Evolutionary conservation across 208 protist genomes (phyloP).

Genomic region (Acanthamoeba castellanii): DNA sequence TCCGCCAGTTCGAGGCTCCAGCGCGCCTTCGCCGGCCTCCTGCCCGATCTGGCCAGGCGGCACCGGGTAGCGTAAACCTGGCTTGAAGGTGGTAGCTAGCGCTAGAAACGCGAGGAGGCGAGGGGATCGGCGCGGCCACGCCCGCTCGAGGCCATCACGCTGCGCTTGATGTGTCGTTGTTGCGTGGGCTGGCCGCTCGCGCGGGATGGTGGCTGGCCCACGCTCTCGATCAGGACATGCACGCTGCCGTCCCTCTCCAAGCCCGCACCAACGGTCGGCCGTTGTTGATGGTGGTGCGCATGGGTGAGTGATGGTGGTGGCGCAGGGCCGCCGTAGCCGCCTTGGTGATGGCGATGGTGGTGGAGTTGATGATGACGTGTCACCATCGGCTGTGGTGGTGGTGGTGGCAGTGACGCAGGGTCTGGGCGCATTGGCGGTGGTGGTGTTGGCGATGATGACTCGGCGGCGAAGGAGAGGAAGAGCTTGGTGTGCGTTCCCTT

Average conservation of each 20-base stretch:
- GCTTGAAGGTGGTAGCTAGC: neutral
- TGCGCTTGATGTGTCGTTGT: neutral
- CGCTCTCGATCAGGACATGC: constrained; percentile 53
- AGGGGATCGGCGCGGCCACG: neutral
- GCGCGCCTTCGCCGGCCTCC: too few relatives aligned
- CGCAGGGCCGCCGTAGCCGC: neutral
- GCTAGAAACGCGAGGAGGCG: neutral
- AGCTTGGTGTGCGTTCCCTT: constrained; percentile 21
- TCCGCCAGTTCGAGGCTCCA: too few relatives aligned
- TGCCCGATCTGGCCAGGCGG: too few relatives aligned
- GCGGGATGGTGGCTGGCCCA: neutral
- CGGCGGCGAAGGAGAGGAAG: neutral
- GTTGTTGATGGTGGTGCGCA: neutral
- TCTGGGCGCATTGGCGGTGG: neutral
- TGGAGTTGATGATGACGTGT: constrained; percentile 20
- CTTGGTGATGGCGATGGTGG: constrained; percentile 7
- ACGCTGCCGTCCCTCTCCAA: constrained; percentile 43
- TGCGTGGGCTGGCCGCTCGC: neutral
- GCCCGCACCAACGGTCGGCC: neutral
- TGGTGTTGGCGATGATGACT: neutral
- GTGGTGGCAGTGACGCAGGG: too few relatives aligned
- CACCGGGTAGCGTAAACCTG: too few relatives aligned
- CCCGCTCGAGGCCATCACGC: constrained; percentile 31
- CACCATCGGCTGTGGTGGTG: neutral
- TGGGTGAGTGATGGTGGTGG: neutral